phyloP scores from a whole-genome alignment of 1,284 basidiomycete genomes.

The Cryptococcus neoformans region DNA sequence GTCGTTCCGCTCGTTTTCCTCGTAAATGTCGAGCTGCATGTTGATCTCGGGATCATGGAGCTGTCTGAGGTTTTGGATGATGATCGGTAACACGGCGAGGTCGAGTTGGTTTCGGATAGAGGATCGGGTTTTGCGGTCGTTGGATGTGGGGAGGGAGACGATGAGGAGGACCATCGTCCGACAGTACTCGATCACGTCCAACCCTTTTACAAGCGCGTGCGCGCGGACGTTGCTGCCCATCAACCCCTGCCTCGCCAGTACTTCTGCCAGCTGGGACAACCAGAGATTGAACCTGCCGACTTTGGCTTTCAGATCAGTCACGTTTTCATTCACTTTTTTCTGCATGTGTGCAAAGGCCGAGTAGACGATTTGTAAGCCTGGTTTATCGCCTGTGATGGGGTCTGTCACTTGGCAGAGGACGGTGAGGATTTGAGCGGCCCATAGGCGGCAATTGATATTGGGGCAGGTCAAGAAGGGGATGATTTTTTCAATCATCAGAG shows the following conservation, averaged over 20 bases:
- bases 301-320: conserved; percentile 56
- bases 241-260: conserved; percentile 78
- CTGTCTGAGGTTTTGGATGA: conserved; percentile 67
- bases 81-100: conserved; percentile 70
- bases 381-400: conserved; percentile 18
- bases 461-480: conserved; percentile 81
- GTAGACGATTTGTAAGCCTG: conserved; percentile 53
- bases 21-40: conserved; percentile 65
- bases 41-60: conserved; percentile 63
- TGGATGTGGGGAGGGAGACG: conserved; percentile 14
- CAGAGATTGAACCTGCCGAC: conserved; percentile 73
- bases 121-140: conserved; percentile 40
- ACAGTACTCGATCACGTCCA: conserved; percentile 37
- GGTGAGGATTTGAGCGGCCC: conserved; percentile 68
- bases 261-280: conserved; percentile 79
- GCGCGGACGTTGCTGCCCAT: conserved; percentile 96
- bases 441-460: conserved; percentile 73
- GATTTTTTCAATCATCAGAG: conserved; percentile 75
- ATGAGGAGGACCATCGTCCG: conserved; percentile 36
- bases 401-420: conserved; percentile 53
- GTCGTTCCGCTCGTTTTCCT: conserved; percentile 70
- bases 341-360: conserved; percentile 51
- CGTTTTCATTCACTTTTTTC: conserved; percentile 27
- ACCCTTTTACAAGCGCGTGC: conserved; percentile 72
- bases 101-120: conserved; percentile 70